Percentiles rank a stretch among this genome's conserved stretches.
Conservation (phyloP, 495 filamentous ascomycete genomes). For the Glonium stellatum region DNA sequence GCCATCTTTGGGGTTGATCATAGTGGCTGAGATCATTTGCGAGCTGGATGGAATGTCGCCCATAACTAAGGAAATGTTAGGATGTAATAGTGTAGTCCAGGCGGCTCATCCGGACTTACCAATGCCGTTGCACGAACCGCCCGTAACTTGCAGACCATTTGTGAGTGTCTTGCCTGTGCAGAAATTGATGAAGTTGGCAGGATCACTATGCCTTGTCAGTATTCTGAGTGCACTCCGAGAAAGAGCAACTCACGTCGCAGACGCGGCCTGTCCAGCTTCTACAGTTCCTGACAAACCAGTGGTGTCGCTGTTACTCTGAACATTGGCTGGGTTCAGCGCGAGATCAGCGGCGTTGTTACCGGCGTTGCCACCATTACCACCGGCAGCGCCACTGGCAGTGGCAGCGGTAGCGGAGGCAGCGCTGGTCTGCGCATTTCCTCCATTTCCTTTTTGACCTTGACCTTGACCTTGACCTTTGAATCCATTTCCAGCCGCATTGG, state of each 20-base stretch:
- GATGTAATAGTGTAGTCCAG: conserved; percentile 7
- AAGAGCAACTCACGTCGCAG: conserved; percentile 42
- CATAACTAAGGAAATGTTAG: conserved; percentile 47
- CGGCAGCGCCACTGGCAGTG: conserved; percentile 6
- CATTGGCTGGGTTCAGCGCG: conserved; percentile 39
- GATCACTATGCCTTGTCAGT: conserved; percentile 31
- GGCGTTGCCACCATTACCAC: conserved; percentile 9
- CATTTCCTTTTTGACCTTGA: conserved; percentile 5
- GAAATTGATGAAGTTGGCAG: conserved; percentile 42
- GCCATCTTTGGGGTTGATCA: conserved; percentile 48
- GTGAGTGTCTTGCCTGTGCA: conserved; percentile 58
- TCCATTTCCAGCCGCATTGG: conserved; percentile 11
- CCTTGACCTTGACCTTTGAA: background rate
- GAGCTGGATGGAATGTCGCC: conserved; percentile 58
- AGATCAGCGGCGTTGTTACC: background rate
- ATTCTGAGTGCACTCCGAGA: background rate
- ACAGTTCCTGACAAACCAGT: conserved; percentile 32
- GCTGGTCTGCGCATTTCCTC: conserved; percentile 1
- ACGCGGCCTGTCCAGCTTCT: conserved; percentile 49
- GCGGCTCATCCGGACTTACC: conserved; percentile 27
- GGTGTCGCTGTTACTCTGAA: conserved; percentile 45
- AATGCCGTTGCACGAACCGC: conserved; percentile 65
- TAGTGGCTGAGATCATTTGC: conserved; percentile 62
- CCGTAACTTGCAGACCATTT: conserved; percentile 57
- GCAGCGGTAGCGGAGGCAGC: background rate